Evolutionary conservation across 306 rosid genomes (phyloP).

Genomic region (Boehmeria nivea): DNA sequence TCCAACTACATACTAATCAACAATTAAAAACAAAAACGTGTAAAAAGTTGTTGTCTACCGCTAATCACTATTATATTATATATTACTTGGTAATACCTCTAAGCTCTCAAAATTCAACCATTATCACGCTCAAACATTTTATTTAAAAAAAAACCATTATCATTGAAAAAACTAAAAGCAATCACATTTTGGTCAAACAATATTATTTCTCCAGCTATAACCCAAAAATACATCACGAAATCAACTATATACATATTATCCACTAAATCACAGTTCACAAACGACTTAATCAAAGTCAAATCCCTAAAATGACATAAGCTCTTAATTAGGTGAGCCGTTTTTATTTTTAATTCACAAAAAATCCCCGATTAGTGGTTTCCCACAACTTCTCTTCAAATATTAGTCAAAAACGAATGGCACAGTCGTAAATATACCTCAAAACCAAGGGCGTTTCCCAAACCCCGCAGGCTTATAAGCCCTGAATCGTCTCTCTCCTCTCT

Average conservation of each 20-base stretch:
- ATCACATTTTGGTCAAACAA: constrained; percentile 8
- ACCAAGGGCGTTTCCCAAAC: constrained; percentile 16
- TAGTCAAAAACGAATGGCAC: constrained; percentile 9
- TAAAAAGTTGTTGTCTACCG: too few relatives aligned
- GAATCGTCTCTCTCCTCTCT: not conserved
- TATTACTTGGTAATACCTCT: too few relatives aligned
- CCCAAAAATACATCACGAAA: not conserved
- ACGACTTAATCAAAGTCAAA: constrained; percentile 11
- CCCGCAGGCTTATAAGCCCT: constrained; percentile 15
- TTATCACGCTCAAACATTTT: too few relatives aligned
- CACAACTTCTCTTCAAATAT: not conserved
- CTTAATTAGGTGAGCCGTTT: not conserved
- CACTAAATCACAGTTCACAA: not conserved
- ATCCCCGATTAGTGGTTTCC: constrained; percentile 2
- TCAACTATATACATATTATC: not conserved
- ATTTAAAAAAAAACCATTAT: not conserved
- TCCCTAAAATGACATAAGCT: constrained; percentile 1
- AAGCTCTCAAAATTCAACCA: too few relatives aligned
- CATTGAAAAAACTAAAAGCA: not conserved
- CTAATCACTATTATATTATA: too few relatives aligned
- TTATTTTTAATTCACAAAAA: not conserved
- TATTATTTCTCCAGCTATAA: not conserved
- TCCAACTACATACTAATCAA: not conserved
- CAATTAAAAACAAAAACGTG: not conserved
- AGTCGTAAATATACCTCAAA: constrained; percentile 25